Percentiles rank a stretch among this genome's conserved stretches.
Evolutionary conservation across 2,329 filamentous ascomycete species (phyloP).

Genomic region (Microsporum audouinii): DNA sequence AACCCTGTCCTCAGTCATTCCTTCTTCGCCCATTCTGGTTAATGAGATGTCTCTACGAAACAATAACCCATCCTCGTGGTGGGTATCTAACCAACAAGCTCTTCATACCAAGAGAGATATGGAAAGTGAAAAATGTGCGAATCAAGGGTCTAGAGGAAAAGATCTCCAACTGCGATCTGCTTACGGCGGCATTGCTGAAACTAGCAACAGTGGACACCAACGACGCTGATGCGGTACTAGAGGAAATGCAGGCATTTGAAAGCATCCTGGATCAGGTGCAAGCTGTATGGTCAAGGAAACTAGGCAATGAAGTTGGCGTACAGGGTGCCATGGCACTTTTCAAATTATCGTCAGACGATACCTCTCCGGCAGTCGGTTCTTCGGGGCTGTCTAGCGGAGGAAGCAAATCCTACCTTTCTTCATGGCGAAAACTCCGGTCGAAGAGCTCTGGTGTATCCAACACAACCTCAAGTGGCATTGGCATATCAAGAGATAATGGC

Average conservation of each 20-base stretch:
- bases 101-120: slow-evolving; percentile 85
- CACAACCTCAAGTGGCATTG: slow-evolving; percentile 15
- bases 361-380: slow-evolving; percentile 17
- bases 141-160: slow-evolving; percentile 88
- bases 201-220: slow-evolving; percentile 73
- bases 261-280: slow-evolving; percentile 78
- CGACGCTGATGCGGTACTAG: slow-evolving; percentile 81
- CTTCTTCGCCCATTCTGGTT: slow-evolving; percentile 95
- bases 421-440: slow-evolving; percentile 78
- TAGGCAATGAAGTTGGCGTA: slow-evolving; percentile 87
- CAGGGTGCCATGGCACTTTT: slow-evolving; percentile 63
- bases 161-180: slow-evolving; percentile 75
- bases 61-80: slow-evolving; percentile 77
- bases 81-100: slow-evolving; percentile 86
- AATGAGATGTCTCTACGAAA: slow-evolving; percentile 89
- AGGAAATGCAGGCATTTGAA: slow-evolving; percentile 89
- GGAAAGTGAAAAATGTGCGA: slow-evolving; percentile 88
- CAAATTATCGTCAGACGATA: slow-evolving; percentile 32
- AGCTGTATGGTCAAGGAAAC: slow-evolving; percentile 60
- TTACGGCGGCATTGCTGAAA: slow-evolving; percentile 79
- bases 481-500: slow-evolving; percentile 32
- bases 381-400: slow-evolving; percentile 45
- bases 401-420: slow-evolving; percentile 64
- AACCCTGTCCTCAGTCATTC: slow-evolving; percentile 81
- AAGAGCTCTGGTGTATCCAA: slow-evolving; percentile 66